phyloP scores from a whole-genome alignment of 176 grass and related monocot species.

The Oryza meyeriana region DNA sequence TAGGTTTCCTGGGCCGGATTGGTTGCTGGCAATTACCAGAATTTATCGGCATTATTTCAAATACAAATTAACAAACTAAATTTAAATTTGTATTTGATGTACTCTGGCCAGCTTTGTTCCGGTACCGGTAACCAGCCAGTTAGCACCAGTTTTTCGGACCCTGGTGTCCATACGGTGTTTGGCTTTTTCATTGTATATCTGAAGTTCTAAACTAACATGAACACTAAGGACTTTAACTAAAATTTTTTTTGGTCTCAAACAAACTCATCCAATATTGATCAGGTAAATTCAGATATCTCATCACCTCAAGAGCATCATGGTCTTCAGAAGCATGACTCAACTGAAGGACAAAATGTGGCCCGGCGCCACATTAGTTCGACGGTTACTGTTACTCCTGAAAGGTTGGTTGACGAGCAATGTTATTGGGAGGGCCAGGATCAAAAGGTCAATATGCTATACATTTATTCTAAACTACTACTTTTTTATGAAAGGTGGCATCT shows the following conservation, averaged over 20 bases:
- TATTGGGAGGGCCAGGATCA: constrained; percentile 40
- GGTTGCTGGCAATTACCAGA: no score
- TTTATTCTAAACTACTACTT: constrained; percentile 19
- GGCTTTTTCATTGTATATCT: constrained; percentile 24
- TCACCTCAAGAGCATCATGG: constrained; percentile 24
- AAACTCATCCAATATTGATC: neutral
- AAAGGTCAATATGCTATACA: constrained; percentile 46
- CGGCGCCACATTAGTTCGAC: constrained; percentile 12
- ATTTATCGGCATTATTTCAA: neutral
- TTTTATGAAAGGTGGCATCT: constrained; percentile 26
- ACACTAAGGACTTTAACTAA: constrained; percentile 7
- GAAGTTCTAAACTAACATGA: constrained; percentile 22
- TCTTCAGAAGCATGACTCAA: constrained; percentile 29
- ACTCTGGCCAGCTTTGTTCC: no score
- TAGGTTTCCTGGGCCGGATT: neutral
- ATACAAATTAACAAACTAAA: neutral
- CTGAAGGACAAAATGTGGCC: constrained; percentile 22
- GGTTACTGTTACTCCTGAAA: constrained; percentile 35
- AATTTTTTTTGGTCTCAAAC: constrained; percentile 4
- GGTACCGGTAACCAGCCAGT: no score
- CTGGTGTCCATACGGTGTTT: neutral
- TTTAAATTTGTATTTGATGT: neutral
- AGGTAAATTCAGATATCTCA: constrained; percentile 42
- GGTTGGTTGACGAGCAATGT: constrained; percentile 28
- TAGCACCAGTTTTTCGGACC: neutral